Evolutionary conservation across 805 yeast genomes (phyloP).

Genomic region (Ogataea polymorpha): DNA sequence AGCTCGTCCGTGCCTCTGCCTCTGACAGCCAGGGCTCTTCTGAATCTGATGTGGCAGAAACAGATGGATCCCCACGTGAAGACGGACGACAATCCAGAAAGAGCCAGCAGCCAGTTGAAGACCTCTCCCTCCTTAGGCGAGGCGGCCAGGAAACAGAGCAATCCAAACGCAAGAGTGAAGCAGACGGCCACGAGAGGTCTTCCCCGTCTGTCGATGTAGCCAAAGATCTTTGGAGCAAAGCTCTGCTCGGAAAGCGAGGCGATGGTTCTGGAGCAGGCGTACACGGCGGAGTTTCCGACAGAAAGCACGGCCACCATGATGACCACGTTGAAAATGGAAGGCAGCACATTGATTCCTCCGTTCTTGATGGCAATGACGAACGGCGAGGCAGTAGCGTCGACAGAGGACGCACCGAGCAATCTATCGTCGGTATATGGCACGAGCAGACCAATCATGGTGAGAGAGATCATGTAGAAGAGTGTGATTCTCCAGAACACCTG

Average conservation of each 20-base stretch:
- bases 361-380: constrained; percentile 67
- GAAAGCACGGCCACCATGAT: constrained; percentile 70
- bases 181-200: constrained; percentile 71
- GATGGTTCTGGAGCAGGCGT: constrained; percentile 68
- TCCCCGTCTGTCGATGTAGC: constrained; percentile 73
- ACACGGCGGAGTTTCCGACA: constrained; percentile 74
- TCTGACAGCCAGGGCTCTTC: constrained; percentile 61
- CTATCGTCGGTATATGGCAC: constrained; percentile 55
- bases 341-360: constrained; percentile 62
- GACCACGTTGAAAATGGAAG: constrained; percentile 72
- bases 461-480: constrained; percentile 52
- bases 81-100: constrained; percentile 73
- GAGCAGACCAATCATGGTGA: constrained; percentile 54
- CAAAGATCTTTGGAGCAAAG: constrained; percentile 57
- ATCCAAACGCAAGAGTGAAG: constrained; percentile 51
- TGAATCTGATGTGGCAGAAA: constrained; percentile 65
- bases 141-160: constrained; percentile 62
- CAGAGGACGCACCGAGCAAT: constrained; percentile 43
- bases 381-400: constrained; percentile 65
- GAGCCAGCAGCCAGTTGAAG: constrained; percentile 73
- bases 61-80: constrained; percentile 79
- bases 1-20: constrained; percentile 70
- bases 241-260: constrained; percentile 70
- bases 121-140: constrained; percentile 52
- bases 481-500: constrained; percentile 65